A percentile compares a stretch with the other conserved stretches of the same genome.
Conservation (phyloP, 2,329 filamentous ascomycete species). For the Alternaria arbusti region DNA sequence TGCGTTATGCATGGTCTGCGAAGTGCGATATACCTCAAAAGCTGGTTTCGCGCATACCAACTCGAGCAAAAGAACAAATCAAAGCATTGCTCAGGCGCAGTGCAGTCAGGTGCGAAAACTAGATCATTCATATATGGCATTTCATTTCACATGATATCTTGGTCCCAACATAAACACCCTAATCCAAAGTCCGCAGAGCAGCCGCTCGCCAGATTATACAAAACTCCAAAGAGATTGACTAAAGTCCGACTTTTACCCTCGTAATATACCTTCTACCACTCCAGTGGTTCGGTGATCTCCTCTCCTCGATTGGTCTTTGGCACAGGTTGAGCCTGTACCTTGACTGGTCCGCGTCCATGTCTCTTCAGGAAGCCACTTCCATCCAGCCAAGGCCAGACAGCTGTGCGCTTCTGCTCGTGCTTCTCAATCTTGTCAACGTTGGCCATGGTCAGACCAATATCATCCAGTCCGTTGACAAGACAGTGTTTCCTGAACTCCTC, state of each 20-base stretch:
- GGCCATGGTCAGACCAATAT: slow-evolving; percentile 94
- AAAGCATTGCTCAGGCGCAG: not conserved
- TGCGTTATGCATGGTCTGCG: slow-evolving; percentile 2
- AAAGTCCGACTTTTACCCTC: not conserved
- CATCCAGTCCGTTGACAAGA: slow-evolving; percentile 89
- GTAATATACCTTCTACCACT: slow-evolving; percentile 68
- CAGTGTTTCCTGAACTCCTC: slow-evolving; percentile 96
- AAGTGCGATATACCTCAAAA: slow-evolving; percentile 7
- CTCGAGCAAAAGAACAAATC: not conserved
- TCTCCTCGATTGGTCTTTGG: slow-evolving; percentile 90
- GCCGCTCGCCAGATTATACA: not conserved
- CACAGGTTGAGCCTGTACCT: slow-evolving; percentile 71
- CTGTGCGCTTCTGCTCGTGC: slow-evolving; percentile 79
- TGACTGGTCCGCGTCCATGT: slow-evolving; percentile 63
- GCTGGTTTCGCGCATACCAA: not conserved
- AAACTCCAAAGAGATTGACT: not conserved
- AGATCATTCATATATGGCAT: not conserved
- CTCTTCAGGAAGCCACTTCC: slow-evolving; percentile 78
- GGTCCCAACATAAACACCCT: not conserved
- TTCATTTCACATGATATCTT: slow-evolving; percentile 2
- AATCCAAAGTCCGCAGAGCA: slow-evolving; percentile 2
- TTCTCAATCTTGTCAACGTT: slow-evolving; percentile 84
- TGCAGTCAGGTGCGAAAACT: not conserved
- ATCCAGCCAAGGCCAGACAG: slow-evolving; percentile 88
- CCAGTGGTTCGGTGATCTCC: slow-evolving; percentile 81